Percentiles rank a stretch among this genome's conserved stretches.
Evolutionary conservation across 768 basidiomycete genomes (phyloP).

Genomic region (Mycena haematopus): DNA sequence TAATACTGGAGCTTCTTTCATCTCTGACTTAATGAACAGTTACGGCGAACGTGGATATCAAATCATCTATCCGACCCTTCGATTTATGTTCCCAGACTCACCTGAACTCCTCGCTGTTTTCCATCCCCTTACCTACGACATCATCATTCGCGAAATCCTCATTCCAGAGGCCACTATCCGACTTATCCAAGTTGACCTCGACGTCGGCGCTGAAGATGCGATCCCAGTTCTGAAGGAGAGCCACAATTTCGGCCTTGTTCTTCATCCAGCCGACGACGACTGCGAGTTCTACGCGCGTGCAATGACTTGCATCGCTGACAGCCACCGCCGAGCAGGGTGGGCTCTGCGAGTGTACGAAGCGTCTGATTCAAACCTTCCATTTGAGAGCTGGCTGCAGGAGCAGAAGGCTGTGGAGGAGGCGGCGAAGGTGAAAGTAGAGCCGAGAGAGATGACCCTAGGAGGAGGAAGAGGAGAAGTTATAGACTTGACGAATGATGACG

Average conservation of each 20-base stretch:
- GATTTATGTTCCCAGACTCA: slow-evolving; percentile 14
- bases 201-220: not conserved
- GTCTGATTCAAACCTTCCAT: not conserved
- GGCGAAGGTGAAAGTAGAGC: too few relatives aligned
- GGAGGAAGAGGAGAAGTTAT: too few relatives aligned
- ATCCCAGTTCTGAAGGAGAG: not conserved
- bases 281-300: not conserved
- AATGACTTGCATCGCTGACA: not conserved
- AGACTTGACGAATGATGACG: too few relatives aligned
- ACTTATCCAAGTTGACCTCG: not conserved
- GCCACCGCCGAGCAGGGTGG: not conserved
- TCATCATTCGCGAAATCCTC: not conserved
- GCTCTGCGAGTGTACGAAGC: not conserved
- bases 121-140: slow-evolving; percentile 14
- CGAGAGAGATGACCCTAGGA: too few relatives aligned
- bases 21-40: not conserved
- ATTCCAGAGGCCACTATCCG: slow-evolving; percentile 1
- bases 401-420: not conserved
- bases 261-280: not conserved
- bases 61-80: not conserved
- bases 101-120: not conserved
- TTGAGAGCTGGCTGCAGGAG: not conserved
- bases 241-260: not conserved
- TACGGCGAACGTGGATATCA: slow-evolving; percentile 15
- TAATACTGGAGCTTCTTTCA: not conserved